These are phyloP conservation scores for Penicillium sp. DNA, from an alignment of 2,329 filamentous ascomycete species.

Conservation along the genomic window DNA sequence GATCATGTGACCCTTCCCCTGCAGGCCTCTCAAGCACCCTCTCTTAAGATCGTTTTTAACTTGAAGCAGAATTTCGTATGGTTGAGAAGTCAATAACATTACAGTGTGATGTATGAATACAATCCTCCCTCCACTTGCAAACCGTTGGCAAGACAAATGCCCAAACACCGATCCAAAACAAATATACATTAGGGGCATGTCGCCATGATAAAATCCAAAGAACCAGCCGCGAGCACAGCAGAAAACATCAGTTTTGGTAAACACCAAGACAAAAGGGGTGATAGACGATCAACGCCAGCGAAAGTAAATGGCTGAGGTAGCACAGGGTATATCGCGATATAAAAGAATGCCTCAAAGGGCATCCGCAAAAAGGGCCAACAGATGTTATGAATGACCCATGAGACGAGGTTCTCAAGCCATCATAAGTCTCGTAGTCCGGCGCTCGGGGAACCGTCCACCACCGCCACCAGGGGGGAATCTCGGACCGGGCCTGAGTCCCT, in stretches of 20 bases:
- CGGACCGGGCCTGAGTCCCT: slow-evolving; percentile 21
- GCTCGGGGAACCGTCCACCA: slow-evolving; percentile 48
- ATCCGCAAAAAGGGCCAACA: neutral
- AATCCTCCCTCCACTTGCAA: neutral
- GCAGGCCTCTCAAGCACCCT: too few relatives aligned
- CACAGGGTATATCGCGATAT: slow-evolving; percentile 27
- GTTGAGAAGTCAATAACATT: neutral
- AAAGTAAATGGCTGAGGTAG: slow-evolving; percentile 10
- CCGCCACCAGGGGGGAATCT: slow-evolving; percentile 30
- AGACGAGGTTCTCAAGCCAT: slow-evolving; percentile 41
- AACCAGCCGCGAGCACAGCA: slow-evolving; percentile 9
- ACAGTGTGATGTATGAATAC: neutral
- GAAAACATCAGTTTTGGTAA: neutral
- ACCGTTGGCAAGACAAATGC: slow-evolving; percentile 2
- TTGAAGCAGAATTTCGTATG: neutral
- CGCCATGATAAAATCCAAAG: slow-evolving; percentile 12
- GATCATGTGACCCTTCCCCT: too few relatives aligned
- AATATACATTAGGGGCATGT: slow-evolving; percentile 18
- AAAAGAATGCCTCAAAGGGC: slow-evolving; percentile 14
- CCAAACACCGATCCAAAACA: slow-evolving; percentile 16
- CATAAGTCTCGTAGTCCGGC: slow-evolving; percentile 52
- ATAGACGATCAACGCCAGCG: slow-evolving; percentile 18
- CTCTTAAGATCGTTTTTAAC: neutral
- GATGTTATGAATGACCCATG: neutral
- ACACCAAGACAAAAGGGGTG: slow-evolving; percentile 3